Percentiles rank a stretch among this genome's conserved stretches.
Conservation (phyloP, 2,329 filamentous ascomycete genomes). For the Fusarium denticulatum region DNA sequence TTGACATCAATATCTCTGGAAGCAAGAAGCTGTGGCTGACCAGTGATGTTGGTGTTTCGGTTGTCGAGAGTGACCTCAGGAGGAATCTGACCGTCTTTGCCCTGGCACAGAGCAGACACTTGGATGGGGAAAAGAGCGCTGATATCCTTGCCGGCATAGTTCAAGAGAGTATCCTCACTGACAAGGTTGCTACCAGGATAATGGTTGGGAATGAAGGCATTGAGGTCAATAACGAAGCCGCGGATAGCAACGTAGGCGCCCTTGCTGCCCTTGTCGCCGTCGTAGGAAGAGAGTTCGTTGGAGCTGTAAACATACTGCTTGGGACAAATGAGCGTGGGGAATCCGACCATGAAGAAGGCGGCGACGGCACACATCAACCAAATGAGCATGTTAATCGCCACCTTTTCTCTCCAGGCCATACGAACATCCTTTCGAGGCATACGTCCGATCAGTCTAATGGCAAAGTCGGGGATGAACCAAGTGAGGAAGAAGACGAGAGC, state of each 20-base stretch:
- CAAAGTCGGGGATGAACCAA: conserved; percentile 86
- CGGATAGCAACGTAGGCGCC: conserved; percentile 82
- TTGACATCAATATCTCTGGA: conserved; percentile 71
- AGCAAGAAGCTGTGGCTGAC: conserved; percentile 71
- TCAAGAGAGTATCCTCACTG: conserved; percentile 67
- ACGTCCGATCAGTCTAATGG: conserved; percentile 78
- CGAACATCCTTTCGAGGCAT: conserved; percentile 95
- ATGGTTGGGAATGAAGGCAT: conserved; percentile 69
- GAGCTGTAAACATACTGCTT: conserved; percentile 88
- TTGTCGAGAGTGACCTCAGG: conserved; percentile 86
- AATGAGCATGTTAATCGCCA: conserved; percentile 97
- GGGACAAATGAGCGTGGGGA: conserved; percentile 89
- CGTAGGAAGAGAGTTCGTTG: conserved; percentile 75
- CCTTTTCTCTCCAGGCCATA: conserved; percentile 93
- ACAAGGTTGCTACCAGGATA: conserved; percentile 76
- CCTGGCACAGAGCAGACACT: conserved; percentile 89
- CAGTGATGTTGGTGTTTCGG: conserved; percentile 77
- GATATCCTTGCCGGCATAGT: conserved; percentile 90
- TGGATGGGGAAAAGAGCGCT: conserved; percentile 92
- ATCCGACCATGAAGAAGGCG: conserved; percentile 89
- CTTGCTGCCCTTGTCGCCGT: conserved; percentile 73
- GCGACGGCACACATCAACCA: conserved; percentile 84
- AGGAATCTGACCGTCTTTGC: conserved; percentile 71
- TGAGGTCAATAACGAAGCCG: conserved; percentile 88
- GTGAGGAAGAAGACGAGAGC: conserved; percentile 85